Conservation (phyloP, 768 basidiomycete genomes). For the Mycena olivaceomarginata region DNA sequence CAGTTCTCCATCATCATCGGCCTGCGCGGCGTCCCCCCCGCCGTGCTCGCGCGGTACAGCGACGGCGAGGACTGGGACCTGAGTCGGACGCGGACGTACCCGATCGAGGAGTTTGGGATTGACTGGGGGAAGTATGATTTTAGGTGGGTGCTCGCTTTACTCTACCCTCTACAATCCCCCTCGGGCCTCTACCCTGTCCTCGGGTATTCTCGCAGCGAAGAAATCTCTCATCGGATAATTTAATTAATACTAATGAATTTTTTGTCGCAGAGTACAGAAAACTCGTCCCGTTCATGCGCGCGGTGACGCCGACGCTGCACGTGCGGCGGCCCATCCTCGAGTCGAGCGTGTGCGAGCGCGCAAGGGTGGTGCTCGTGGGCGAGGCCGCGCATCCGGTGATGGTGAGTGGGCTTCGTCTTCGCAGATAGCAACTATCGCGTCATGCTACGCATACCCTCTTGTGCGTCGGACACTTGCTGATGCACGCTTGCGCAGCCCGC, state of each 20-base stretch:
- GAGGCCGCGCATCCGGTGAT: slow-evolving; percentile 77
- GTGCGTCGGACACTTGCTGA: neutral
- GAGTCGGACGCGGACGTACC: slow-evolving; percentile 40
- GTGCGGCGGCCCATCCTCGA: slow-evolving; percentile 59
- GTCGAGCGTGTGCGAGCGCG: slow-evolving; percentile 68
- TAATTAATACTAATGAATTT: too few relatives aligned
- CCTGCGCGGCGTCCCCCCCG: slow-evolving; percentile 35
- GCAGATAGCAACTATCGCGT: too few relatives aligned
- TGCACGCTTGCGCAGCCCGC: slow-evolving; percentile 63
- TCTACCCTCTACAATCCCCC: neutral
- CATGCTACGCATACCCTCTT: neutral
- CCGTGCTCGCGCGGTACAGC: slow-evolving; percentile 41
- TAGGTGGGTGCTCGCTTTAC: slow-evolving; percentile 49
- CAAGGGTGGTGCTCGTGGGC: slow-evolving; percentile 72
- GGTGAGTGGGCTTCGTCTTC: slow-evolving; percentile 50
- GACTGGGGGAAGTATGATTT: slow-evolving; percentile 59
- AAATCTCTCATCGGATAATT: too few relatives aligned
- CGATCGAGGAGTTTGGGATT: slow-evolving; percentile 57
- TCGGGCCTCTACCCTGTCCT: too few relatives aligned
- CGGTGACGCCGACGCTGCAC: slow-evolving; percentile 55
- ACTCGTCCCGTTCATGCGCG: slow-evolving; percentile 54
- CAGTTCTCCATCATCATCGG: slow-evolving; percentile 41
- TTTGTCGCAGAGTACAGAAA: slow-evolving; percentile 54
- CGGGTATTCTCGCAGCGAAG: too few relatives aligned
- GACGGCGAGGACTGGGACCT: slow-evolving; percentile 55